Evolutionary conservation across 768 basidiomycete genomes (phyloP).

Genomic region (Hirschioporus abietinus): DNA sequence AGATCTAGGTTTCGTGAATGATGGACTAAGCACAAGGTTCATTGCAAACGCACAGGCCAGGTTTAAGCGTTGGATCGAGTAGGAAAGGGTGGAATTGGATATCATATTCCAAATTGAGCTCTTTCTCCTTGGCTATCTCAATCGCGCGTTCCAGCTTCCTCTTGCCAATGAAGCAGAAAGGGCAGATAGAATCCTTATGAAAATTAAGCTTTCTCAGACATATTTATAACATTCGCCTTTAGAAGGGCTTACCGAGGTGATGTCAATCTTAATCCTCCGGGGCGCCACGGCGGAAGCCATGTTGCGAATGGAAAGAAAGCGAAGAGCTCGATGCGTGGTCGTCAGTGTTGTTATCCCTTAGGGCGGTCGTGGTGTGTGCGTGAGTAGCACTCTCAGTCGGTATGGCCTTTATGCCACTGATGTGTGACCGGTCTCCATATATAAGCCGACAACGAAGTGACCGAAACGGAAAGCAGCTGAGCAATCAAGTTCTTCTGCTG

Average conservation of each 20-base stretch:
- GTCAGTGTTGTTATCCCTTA: neutral
- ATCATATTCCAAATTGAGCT: neutral
- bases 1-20: neutral
- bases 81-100: constrained; percentile 1
- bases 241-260: neutral
- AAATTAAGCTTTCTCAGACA: neutral
- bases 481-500: neutral
- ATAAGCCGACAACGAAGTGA: neutral
- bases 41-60: neutral
- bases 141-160: constrained; percentile 1
- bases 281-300: neutral
- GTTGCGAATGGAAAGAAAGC: neutral
- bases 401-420: neutral
- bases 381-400: neutral
- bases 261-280: neutral
- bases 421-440: neutral
- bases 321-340: neutral
- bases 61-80: neutral
- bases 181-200: neutral
- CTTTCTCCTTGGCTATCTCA: neutral
- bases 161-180: constrained; percentile 2
- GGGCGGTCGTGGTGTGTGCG: neutral
- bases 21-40: neutral
- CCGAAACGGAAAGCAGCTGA: neutral
- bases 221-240: neutral